phyloP scores from a whole-genome alignment of 2,329 filamentous ascomycete genomes.

The Aspergillus terreus region DNA sequence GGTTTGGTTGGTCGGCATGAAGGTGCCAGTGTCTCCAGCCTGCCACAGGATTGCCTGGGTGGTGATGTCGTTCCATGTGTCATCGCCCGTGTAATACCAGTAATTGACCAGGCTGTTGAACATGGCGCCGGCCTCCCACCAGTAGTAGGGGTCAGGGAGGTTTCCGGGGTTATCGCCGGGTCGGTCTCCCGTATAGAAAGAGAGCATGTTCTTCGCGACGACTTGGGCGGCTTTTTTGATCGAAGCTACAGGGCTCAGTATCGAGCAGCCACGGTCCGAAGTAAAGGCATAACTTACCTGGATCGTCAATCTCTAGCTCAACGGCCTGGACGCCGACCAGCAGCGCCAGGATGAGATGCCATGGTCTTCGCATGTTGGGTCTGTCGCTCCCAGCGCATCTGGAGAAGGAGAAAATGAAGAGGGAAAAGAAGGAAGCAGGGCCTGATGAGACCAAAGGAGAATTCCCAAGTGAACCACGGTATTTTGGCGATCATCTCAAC shows the following conservation, averaged over 20 bases:
- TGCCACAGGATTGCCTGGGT: constrained; percentile 37
- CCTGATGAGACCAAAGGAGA: background rate
- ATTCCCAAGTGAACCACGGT: background rate
- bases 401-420: background rate
- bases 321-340: constrained; percentile 13
- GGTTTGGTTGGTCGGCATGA: constrained; percentile 42
- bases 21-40: constrained; percentile 34
- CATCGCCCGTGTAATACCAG: constrained; percentile 42
- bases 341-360: constrained; percentile 9
- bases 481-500: background rate
- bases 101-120: constrained; percentile 41
- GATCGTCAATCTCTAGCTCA: constrained; percentile 12
- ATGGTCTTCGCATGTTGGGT: constrained; percentile 14
- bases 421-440: background rate
- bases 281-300: constrained; percentile 1
- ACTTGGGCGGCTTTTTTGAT: constrained; percentile 46
- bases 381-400: background rate
- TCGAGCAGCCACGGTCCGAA: background rate
- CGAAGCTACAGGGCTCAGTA: constrained; percentile 31
- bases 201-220: constrained; percentile 48
- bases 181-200: constrained; percentile 47
- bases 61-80: constrained; percentile 36
- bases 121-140: constrained; percentile 46
- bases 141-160: constrained; percentile 47
- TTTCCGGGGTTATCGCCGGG: constrained; percentile 50